Evolutionary conservation across 306 rosid species (phyloP).

Genomic region (Vigna unguiculata): DNA sequence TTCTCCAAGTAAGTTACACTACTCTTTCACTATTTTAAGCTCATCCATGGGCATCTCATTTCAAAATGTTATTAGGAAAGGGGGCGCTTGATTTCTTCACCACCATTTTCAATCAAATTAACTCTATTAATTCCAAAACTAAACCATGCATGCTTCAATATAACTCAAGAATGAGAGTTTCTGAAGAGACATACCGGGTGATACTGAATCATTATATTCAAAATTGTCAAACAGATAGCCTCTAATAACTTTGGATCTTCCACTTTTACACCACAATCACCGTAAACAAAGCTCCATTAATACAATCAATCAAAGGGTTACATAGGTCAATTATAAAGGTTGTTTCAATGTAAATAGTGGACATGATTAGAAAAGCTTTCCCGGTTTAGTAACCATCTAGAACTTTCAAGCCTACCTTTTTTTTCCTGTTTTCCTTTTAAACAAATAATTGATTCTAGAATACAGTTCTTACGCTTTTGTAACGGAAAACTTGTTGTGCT

Average conservation of each 20-base stretch:
- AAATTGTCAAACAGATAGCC: constrained; percentile 93
- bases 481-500: constrained; percentile 90
- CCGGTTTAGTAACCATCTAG: neutral
- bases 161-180: constrained; percentile 6
- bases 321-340: neutral
- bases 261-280: constrained; percentile 93
- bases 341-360: constrained; percentile 7
- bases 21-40: too few species aligned
- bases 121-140: too few species aligned
- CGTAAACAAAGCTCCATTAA: constrained; percentile 62
- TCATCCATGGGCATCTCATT: too few species aligned
- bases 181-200: constrained; percentile 77
- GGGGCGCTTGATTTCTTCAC: constrained; percentile 96
- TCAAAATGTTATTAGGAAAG: too few species aligned
- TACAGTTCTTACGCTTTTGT: constrained; percentile 74
- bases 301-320: neutral
- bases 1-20: too few species aligned
- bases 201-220: constrained; percentile 82
- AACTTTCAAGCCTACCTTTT: neutral
- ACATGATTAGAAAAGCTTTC: neutral
- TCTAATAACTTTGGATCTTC: constrained; percentile 96
- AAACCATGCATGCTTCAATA: neutral
- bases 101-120: constrained; percentile 36
- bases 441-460: neutral
- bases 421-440: neutral